These are phyloP conservation scores for Boletus eberwhitei DNA, from an alignment of 768 basidiomycete genomes.

Conservation along the genomic window DNA sequence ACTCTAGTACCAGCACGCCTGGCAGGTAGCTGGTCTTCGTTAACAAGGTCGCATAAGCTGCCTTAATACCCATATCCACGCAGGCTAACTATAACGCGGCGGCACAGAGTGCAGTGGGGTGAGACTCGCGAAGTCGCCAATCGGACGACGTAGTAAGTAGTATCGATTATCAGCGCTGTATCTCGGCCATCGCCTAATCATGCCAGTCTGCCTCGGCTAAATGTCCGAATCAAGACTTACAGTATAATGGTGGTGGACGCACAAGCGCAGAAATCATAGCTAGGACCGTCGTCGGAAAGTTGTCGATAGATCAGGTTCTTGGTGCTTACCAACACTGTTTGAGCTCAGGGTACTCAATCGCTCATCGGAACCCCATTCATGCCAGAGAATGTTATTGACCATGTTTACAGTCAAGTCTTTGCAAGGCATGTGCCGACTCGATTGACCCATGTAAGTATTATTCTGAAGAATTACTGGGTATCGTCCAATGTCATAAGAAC, in stretches of 20 bases:
- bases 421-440: background rate
- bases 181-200: background rate
- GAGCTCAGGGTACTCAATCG: background rate
- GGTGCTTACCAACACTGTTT: background rate
- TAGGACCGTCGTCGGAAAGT: background rate
- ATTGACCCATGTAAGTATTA: background rate
- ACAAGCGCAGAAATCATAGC: background rate
- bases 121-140: background rate
- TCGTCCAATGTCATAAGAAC: background rate
- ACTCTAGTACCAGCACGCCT: conserved; percentile 54
- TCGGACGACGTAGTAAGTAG: no score
- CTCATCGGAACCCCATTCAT: background rate
- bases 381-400: background rate
- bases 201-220: background rate
- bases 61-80: conserved; percentile 35
- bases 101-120: background rate
- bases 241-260: background rate
- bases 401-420: background rate
- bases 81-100: background rate
- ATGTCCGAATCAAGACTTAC: background rate
- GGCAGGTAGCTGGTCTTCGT: conserved; percentile 61
- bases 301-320: background rate
- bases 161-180: background rate
- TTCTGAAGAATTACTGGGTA: background rate
- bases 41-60: conserved; percentile 75